phyloP scores from a whole-genome alignment of 495 filamentous ascomycete species.

The Penicillium parvum region DNA sequence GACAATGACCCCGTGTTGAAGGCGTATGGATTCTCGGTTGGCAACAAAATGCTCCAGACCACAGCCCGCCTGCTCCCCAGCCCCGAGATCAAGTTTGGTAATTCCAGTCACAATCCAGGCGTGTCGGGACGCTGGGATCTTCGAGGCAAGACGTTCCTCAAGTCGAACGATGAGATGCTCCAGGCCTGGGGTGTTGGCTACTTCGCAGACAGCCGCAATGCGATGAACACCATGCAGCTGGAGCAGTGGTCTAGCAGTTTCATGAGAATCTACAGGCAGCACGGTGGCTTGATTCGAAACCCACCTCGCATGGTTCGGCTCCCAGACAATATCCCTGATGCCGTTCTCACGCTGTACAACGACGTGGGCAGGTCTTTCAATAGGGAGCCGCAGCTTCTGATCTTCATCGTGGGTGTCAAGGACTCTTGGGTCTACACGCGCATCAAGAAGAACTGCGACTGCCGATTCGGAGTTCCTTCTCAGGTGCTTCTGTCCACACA shows the following conservation, averaged over 20 bases:
- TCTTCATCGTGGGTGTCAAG: slow-evolving; percentile 69
- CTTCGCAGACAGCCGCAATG: slow-evolving; percentile 39
- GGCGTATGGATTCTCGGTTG: slow-evolving; percentile 65
- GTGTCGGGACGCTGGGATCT: slow-evolving; percentile 79
- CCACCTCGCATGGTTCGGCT: slow-evolving; percentile 17
- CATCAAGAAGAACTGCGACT: slow-evolving; percentile 80
- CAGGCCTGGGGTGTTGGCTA: slow-evolving; percentile 67
- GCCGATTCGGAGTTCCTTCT: slow-evolving; percentile 69
- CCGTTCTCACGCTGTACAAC: too few species aligned
- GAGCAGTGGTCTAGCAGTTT: slow-evolving; percentile 58
- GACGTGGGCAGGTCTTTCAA: too few species aligned
- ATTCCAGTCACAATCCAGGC: slow-evolving; percentile 49
- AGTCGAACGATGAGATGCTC: slow-evolving; percentile 53
- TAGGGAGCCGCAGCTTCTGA: slow-evolving; percentile 63
- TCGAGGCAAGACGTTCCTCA: slow-evolving; percentile 68
- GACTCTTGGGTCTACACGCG: slow-evolving; percentile 63
- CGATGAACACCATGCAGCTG: slow-evolving; percentile 39
- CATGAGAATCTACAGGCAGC: slow-evolving; percentile 55
- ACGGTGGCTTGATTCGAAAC: slow-evolving; percentile 62
- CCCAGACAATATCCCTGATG: too few species aligned
- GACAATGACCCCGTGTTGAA: slow-evolving; percentile 59
- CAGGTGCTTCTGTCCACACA: slow-evolving; percentile 64
- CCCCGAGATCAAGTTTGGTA: slow-evolving; percentile 64
- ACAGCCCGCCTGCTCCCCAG: slow-evolving; percentile 66
- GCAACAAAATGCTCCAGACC: slow-evolving; percentile 54